A percentile compares a stretch with the other conserved stretches of the same genome.
phyloP scores from a whole-genome alignment of 148 eudicot species.

The Nepenthes gracilis region DNA sequence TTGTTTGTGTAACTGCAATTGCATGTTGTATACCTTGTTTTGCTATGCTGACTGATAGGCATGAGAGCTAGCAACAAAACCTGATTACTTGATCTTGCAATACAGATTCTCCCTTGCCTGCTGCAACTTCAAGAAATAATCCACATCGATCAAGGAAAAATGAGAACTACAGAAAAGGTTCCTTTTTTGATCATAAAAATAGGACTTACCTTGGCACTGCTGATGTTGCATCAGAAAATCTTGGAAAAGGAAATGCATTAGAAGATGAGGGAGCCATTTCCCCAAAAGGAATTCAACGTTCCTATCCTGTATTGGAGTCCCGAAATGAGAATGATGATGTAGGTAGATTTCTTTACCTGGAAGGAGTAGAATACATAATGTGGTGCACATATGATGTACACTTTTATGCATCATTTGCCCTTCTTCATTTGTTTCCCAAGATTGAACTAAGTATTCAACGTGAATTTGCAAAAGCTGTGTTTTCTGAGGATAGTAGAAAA shows the following conservation, averaged over 20 bases:
- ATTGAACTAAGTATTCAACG: conserved; percentile 96
- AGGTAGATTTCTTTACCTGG: conserved; percentile 88
- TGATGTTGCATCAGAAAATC: conserved; percentile 6
- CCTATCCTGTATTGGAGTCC: conserved; percentile 8
- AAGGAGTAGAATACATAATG: conserved; percentile 97
- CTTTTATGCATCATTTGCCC: conserved; percentile 96
- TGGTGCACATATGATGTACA: conserved; percentile 99
- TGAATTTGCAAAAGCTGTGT: conserved; percentile 92
- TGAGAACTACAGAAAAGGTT: conserved; percentile 20
- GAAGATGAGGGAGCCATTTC: conserved; percentile 12
- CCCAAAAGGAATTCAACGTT: conserved; percentile 10
- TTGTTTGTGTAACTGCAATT: neutral
- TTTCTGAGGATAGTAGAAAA: conserved; percentile 74
- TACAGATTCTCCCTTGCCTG: conserved; percentile 44
- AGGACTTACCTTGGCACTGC: conserved; percentile 8
- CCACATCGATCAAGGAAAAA: conserved; percentile 13
- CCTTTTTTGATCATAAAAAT: conserved; percentile 18
- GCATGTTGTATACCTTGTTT: neutral
- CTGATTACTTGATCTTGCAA: conserved; percentile 5
- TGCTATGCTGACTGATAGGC: neutral
- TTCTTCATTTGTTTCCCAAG: conserved; percentile 88
- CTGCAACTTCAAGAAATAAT: conserved; percentile 17
- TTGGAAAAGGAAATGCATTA: conserved; percentile 3
- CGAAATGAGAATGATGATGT: conserved; percentile 53
- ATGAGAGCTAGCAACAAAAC: neutral